Evolutionary conservation across 148 eudicot genomes (phyloP), one percentile per base, ranked within the genome.

Genomic region (Talinum fruticosum): DNA sequence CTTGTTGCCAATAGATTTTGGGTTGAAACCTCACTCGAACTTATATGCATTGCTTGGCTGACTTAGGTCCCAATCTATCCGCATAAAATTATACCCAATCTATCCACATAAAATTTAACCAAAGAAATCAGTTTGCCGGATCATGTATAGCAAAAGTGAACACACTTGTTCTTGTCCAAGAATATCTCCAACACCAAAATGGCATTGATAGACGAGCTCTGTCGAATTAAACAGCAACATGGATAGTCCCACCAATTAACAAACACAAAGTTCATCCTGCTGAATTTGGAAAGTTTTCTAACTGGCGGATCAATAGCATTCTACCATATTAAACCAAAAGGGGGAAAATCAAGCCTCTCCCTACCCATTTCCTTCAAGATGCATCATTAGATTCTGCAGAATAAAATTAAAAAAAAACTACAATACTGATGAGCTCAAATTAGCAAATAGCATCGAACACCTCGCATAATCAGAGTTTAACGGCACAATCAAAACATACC

Each of bases 401-500:
- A 3, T 18, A 16, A 51, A 51, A 51, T 4, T 15, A 51, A 51
- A 19, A 51, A 19, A 41, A 51, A 41, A 16, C 16, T 54, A 32
- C 72, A 36, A 54, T 4, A 33, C 16, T 18, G 57, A 12, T n/a
- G 28, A 35, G 23, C 64, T 44, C n/a, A 30, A 71, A 61, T 6
- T 18, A 61, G 41, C 4, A 71, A 71, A 14, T 49, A 41, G 3
- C 10, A 0, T 19, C 57, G 12, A 67, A 13, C 66, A 18, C 64
- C 41, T 14, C 73, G 65, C 16, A 6, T 7, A 47, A 53, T 34
- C 76, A 69, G 1, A n/a, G 3, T 16, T 41, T 8, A 79, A 67
- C 19, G 35, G 21, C 69, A 38, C n/a, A n/a, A n/a, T n/a, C n/a
- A 38, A 67, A 41, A 75, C 91, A 72, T 90, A 93, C 98, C 98